phyloP scores from a whole-genome alignment of 1,284 basidiomycete species.

The Taiwanofungus camphoratus region DNA sequence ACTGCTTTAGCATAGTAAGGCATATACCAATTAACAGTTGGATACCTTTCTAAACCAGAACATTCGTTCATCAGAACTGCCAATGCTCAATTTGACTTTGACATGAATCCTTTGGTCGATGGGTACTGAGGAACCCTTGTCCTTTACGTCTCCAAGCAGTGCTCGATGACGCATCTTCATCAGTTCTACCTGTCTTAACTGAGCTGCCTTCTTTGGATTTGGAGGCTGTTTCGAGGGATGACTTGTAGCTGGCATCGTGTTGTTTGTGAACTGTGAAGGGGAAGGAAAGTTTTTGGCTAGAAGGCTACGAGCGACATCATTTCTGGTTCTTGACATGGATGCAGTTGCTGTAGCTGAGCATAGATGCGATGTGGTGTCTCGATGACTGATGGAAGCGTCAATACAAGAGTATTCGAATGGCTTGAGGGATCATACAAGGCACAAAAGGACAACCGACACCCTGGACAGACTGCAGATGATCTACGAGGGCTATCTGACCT shows the following conservation, averaged over 20 bases:
- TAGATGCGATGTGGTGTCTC: conserved; percentile 51
- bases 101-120: conserved; percentile 54
- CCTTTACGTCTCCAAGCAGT: conserved; percentile 52
- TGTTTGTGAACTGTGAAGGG: conserved; percentile 17
- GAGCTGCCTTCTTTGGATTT: conserved; percentile 50
- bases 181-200: conserved; percentile 50
- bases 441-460: conserved; percentile 59
- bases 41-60: conserved; percentile 69
- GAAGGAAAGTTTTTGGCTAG: conserved; percentile 50
- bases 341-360: conserved; percentile 31
- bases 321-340: conserved; percentile 29
- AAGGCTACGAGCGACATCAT: conserved; percentile 45
- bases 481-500: conserved; percentile 23
- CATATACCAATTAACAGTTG: too few species aligned
- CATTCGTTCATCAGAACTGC: conserved; percentile 32
- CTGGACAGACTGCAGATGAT: conserved; percentile 38
- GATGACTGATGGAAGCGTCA: conserved; percentile 40
- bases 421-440: conserved; percentile 38
- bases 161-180: conserved; percentile 74
- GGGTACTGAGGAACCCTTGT: conserved; percentile 38
- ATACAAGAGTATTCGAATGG: background rate
- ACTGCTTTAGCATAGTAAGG: background rate
- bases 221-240: conserved; percentile 24
- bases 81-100: conserved; percentile 32
- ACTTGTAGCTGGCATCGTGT: conserved; percentile 15